Conservation (phyloP, 2,329 filamentous ascomycete genomes). For the Epichloe typhina region DNA sequence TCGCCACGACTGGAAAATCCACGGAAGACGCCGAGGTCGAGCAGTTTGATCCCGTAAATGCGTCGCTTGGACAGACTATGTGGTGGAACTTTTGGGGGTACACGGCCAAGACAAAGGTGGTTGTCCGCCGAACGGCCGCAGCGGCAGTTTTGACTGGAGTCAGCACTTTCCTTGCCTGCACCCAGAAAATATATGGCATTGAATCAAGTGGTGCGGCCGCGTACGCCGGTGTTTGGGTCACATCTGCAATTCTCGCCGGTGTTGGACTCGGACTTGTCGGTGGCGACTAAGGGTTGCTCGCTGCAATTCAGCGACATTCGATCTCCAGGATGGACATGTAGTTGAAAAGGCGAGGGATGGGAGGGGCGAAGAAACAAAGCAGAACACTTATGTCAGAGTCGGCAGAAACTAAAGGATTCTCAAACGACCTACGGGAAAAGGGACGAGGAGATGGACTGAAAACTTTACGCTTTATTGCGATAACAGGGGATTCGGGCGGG, state of each 20-base stretch:
- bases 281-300: slow-evolving; percentile 21
- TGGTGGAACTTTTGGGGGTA: slow-evolving; percentile 62
- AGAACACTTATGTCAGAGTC: background rate
- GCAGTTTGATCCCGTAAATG: slow-evolving; percentile 50
- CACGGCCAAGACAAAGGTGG: slow-evolving; percentile 45
- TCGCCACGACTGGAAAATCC: slow-evolving; percentile 38
- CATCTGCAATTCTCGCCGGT: slow-evolving; percentile 48
- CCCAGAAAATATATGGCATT: slow-evolving; percentile 54
- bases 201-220: slow-evolving; percentile 55
- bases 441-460: background rate
- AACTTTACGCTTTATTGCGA: background rate
- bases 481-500: background rate
- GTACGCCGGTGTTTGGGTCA: slow-evolving; percentile 66
- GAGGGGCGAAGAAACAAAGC: background rate
- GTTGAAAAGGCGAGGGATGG: background rate
- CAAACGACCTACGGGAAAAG: background rate
- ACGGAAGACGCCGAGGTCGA: slow-evolving; percentile 33
- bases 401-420: background rate
- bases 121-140: slow-evolving; percentile 50
- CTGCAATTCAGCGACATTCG: background rate
- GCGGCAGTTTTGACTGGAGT: slow-evolving; percentile 43
- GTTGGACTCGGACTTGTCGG: slow-evolving; percentile 37
- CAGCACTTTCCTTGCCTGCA: slow-evolving; percentile 51
- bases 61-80: slow-evolving; percentile 57
- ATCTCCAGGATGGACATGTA: too few relatives aligned